These are phyloP conservation scores for Pterocarpus macrocarpus DNA, from an alignment of 306 rosid species.

Conservation along the genomic window DNA sequence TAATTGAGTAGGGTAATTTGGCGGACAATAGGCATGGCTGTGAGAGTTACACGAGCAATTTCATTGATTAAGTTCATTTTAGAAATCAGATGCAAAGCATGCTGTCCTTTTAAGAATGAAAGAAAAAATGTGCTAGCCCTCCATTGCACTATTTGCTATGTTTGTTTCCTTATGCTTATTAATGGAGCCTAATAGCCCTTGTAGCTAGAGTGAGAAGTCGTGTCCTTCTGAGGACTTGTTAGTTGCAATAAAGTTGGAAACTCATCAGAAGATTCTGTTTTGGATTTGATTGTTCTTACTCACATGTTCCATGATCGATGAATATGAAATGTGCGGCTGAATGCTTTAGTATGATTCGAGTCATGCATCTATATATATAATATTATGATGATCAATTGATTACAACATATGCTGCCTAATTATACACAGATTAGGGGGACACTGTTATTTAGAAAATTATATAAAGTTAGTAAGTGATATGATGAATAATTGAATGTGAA, in stretches of 20 bases:
- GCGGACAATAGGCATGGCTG: neutral
- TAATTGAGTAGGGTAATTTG: conserved; percentile 23
- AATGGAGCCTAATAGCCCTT: neutral
- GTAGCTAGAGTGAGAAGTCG: neutral
- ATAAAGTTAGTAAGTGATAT: conserved; percentile 19
- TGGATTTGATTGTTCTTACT: conserved; percentile 47
- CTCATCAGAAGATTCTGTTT: conserved; percentile 53
- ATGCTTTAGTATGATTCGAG: conserved; percentile 22
- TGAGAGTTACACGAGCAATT: neutral
- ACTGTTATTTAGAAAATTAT: conserved; percentile 1
- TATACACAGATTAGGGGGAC: neutral
- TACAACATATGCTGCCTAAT: conserved; percentile 6
- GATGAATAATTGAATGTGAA: conserved; percentile 6
- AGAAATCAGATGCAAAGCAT: neutral
- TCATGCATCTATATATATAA: conserved; percentile 4
- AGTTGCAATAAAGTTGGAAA: conserved; percentile 61
- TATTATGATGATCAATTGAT: neutral
- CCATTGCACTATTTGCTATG: neutral
- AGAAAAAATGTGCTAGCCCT: conserved; percentile 2
- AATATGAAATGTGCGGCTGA: conserved; percentile 18
- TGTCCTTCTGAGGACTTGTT: conserved; percentile 19
- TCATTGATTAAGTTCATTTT: neutral
- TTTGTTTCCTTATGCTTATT: neutral
- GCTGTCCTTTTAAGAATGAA: neutral
- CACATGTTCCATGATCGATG: conserved; percentile 46